phyloP scores from a whole-genome alignment of 768 basidiomycete species.

The Pleurotus tuber-regium region DNA sequence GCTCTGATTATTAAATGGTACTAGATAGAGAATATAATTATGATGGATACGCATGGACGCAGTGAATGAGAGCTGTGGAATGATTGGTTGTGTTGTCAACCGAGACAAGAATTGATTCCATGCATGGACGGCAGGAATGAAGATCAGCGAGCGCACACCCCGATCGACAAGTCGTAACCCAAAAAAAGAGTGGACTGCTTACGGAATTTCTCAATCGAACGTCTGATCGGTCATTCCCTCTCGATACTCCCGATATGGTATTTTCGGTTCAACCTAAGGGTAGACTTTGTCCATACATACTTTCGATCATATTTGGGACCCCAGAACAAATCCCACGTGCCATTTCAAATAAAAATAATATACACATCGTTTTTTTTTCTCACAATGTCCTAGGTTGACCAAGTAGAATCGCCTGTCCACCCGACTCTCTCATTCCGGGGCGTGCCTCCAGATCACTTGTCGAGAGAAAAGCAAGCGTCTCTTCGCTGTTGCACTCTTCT shows the following conservation, averaged over 20 bases:
- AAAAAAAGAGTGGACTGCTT: not conserved
- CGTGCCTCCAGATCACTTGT: conserved; percentile 26
- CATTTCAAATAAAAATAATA: conserved; percentile 2
- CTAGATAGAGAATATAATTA: conserved; percentile 8
- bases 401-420: conserved; percentile 6
- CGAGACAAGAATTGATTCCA: not conserved
- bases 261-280: not conserved
- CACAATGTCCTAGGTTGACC: not conserved
- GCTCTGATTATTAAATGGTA: not conserved
- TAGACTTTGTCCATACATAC: conserved; percentile 1
- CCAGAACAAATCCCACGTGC: not conserved
- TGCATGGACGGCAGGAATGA: not conserved
- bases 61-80: not conserved
- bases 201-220: conserved; percentile 9
- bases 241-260: conserved; percentile 1
- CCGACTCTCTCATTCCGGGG: not conserved
- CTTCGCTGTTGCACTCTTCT: conserved; percentile 37
- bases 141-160: conserved; percentile 7
- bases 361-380: not conserved
- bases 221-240: conserved; percentile 9
- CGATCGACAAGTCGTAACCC: not conserved
- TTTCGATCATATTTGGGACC: conserved; percentile 4
- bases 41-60: not conserved
- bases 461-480: conserved; percentile 51
- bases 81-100: conserved; percentile 8